Evolutionary conservation across 805 yeast species (phyloP).

Genomic region (Metschnikowia matae): DNA sequence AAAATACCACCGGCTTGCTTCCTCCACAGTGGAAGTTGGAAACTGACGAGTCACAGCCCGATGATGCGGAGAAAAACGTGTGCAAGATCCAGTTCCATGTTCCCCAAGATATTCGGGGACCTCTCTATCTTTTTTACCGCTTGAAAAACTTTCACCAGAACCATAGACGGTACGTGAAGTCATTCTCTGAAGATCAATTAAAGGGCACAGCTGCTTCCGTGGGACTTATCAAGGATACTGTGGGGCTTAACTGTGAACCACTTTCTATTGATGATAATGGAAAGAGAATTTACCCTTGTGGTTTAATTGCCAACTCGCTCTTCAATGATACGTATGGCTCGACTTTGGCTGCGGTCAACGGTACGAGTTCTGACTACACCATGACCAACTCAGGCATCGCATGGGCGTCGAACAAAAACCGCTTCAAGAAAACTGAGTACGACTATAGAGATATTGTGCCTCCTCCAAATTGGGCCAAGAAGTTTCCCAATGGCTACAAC

Average conservation of each 20-base stretch:
- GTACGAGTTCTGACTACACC: conserved; percentile 26
- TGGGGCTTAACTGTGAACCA: conserved; percentile 45
- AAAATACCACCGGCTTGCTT: conserved; percentile 14
- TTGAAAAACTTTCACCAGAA: conserved; percentile 40
- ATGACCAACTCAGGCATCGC: conserved; percentile 40
- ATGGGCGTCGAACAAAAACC: conserved; percentile 35
- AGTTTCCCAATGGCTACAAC: conserved; percentile 41
- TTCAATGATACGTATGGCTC: conserved; percentile 64
- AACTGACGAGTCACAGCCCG: conserved; percentile 39
- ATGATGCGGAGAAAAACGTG: conserved; percentile 49
- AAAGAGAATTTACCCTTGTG: conserved; percentile 71
- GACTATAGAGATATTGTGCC: conserved; percentile 36
- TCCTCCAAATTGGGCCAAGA: conserved; percentile 45
- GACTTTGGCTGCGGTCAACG: conserved; percentile 36
- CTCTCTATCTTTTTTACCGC: conserved; percentile 41
- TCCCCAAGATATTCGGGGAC: conserved; percentile 31
- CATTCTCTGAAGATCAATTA: conserved; percentile 42
- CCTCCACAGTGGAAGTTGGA: conserved; percentile 36
- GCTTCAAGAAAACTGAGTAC: conserved; percentile 42
- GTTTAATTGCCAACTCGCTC: conserved; percentile 74
- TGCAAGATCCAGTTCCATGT: conserved; percentile 39
- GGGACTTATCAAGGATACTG: conserved; percentile 33
- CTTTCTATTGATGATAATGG: conserved; percentile 37
- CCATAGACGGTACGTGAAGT: conserved; percentile 42
- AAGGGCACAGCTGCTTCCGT: conserved; percentile 37